A percentile compares a stretch with the other conserved stretches of the same genome.
Evolutionary conservation across 768 basidiomycete species (phyloP).

Genomic region (Collybiopsis luxurians): DNA sequence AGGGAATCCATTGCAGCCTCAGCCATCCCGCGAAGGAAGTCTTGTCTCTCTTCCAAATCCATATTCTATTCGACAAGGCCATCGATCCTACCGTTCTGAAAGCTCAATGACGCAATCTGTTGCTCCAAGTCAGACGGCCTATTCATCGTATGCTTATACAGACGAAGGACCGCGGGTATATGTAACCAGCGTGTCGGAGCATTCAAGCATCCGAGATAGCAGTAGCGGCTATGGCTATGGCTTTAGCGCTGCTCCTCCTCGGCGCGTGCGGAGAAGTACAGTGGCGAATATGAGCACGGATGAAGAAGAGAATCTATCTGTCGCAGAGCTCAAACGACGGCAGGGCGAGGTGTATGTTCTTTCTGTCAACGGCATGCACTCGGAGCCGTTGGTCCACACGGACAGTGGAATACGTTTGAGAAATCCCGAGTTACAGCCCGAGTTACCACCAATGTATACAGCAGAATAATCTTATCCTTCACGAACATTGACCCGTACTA

Average conservation of each 20-base stretch:
- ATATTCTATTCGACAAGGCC: background rate
- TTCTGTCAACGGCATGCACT: background rate
- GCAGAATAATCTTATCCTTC: background rate
- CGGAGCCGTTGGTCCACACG: constrained; percentile 2
- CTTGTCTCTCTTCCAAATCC: background rate
- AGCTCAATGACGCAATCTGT: background rate
- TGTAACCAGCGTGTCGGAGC: background rate
- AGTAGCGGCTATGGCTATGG: background rate
- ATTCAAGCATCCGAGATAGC: background rate
- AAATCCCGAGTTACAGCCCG: background rate
- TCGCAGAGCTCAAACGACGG: background rate
- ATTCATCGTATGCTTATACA: background rate
- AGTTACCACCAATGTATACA: constrained; percentile 6
- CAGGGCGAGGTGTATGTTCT: background rate
- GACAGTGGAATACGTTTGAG: constrained; percentile 2
- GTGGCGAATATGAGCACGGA: background rate
- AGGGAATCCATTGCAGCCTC: background rate
- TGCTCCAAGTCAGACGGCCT: background rate
- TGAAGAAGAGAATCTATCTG: background rate
- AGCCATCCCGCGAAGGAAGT: background rate
- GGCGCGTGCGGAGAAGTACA: too few species aligned
- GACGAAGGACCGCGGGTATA: background rate
- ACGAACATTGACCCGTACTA: background rate
- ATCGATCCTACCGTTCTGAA: constrained; percentile 2
- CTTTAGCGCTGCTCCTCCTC: background rate